A percentile compares a stretch with the other conserved stretches of the same genome.
These are phyloP conservation scores for Hypseocharis bilobata DNA, from an alignment of 441 rosid species.

Conservation along the genomic window DNA sequence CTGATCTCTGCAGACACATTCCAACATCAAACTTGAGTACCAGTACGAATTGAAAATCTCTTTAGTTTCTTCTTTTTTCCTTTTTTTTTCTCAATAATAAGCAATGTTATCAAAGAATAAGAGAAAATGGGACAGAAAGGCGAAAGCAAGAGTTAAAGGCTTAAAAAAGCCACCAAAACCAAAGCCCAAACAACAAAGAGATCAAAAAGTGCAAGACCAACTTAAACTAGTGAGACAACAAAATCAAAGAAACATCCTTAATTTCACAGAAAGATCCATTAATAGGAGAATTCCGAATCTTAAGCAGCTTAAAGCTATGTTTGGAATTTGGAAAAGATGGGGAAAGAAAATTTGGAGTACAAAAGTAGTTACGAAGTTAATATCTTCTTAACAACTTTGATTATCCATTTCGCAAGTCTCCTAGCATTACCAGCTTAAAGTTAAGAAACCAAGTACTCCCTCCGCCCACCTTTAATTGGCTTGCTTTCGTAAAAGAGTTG, in stretches of 20 bases:
- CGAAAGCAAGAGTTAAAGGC: neutral
- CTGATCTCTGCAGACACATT: slow-evolving; percentile 54
- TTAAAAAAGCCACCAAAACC: neutral
- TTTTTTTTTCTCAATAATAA: neutral
- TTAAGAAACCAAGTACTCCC: too few species aligned
- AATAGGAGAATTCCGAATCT: neutral
- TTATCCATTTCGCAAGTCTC: too few species aligned
- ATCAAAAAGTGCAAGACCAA: neutral
- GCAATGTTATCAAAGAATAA: neutral
- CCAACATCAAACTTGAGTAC: slow-evolving; percentile 14
- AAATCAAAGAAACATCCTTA: neutral
- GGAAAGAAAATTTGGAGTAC: too few species aligned
- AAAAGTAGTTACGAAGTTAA: too few species aligned
- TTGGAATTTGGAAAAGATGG: too few species aligned
- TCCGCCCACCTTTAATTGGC: too few species aligned
- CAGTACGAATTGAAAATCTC: too few species aligned
- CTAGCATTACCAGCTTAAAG: too few species aligned
- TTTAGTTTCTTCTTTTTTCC: too few species aligned
- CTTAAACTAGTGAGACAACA: neutral
- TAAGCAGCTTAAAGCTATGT: too few species aligned
- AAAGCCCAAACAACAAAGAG: neutral
- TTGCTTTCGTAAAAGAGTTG: too few species aligned
- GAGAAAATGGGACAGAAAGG: neutral
- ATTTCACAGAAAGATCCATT: neutral
- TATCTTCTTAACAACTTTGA: too few species aligned